Conservation (phyloP, 2,329 filamentous ascomycete species). For the Conoideocrella luteorostrata region DNA sequence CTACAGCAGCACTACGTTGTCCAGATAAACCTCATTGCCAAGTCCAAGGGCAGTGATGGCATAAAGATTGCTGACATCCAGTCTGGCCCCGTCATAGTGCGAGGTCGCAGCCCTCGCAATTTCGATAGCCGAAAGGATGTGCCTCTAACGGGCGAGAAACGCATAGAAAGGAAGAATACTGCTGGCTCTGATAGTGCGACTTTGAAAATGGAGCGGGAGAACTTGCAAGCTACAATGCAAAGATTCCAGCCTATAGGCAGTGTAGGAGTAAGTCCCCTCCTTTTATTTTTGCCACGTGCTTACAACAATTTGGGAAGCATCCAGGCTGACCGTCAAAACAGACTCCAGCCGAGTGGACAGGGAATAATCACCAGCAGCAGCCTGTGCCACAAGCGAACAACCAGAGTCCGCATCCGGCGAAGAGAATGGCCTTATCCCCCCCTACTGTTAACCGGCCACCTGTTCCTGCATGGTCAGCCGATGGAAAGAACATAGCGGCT, state of each 20-base stretch:
- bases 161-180: constrained; percentile 38
- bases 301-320: neutral
- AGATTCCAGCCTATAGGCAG: constrained; percentile 27
- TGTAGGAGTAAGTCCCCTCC: constrained; percentile 28
- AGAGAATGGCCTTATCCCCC: constrained; percentile 48
- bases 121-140: constrained; percentile 89
- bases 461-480: constrained; percentile 43
- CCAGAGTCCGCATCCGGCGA: constrained; percentile 41
- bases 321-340: constrained; percentile 17
- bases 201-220: constrained; percentile 29
- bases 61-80: constrained; percentile 76
- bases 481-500: constrained; percentile 21
- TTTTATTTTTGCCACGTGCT: no score
- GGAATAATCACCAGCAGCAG: constrained; percentile 30
- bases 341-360: constrained; percentile 37
- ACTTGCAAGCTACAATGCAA: constrained; percentile 20
- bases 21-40: constrained; percentile 75
- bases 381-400: constrained; percentile 25
- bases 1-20: constrained; percentile 93
- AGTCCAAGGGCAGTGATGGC: constrained; percentile 59
- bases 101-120: constrained; percentile 85
- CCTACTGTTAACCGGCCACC: constrained; percentile 46
- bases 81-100: constrained; percentile 90
- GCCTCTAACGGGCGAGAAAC: constrained; percentile 56
- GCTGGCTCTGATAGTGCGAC: constrained; percentile 25